phyloP scores from a whole-genome alignment of 257 asterid genomes.

The Nicotiana sylvestris region DNA sequence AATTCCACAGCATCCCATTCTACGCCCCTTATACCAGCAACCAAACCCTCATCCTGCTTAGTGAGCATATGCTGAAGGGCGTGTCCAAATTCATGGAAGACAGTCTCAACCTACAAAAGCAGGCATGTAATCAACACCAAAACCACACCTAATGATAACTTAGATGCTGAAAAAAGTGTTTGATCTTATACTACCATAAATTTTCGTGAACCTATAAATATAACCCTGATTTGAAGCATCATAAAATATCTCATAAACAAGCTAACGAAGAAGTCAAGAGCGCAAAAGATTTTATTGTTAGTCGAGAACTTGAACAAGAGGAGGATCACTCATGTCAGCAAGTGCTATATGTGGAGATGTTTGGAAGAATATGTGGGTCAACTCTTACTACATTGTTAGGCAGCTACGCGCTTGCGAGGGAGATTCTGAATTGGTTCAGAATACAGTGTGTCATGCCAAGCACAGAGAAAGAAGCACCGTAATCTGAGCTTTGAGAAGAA shows the following conservation, averaged over 20 bases:
- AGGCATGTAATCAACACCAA: slow-evolving; percentile 11
- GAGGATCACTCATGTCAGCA: background rate
- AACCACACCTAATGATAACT: background rate
- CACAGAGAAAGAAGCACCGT: background rate
- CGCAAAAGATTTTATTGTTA: background rate
- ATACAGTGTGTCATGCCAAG: background rate
- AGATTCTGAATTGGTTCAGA: no score
- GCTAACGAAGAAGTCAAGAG: background rate
- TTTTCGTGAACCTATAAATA: background rate
- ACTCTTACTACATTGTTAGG: no score
- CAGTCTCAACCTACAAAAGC: slow-evolving; percentile 79
- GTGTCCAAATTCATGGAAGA: slow-evolving; percentile 97
- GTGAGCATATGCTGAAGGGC: slow-evolving; percentile 99
- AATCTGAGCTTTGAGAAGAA: background rate
- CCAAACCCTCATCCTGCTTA: slow-evolving; percentile 95
- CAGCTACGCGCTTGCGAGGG: no score
- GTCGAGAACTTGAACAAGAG: background rate
- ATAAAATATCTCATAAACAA: background rate
- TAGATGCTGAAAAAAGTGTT: background rate
- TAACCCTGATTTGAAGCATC: background rate
- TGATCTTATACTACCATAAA: background rate
- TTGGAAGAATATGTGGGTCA: background rate
- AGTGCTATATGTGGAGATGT: background rate
- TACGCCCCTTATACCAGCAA: slow-evolving; percentile 87
- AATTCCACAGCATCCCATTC: slow-evolving; percentile 99